phyloP scores from a whole-genome alignment of 2,329 filamentous ascomycete species.

The Elsinoe australis region DNA sequence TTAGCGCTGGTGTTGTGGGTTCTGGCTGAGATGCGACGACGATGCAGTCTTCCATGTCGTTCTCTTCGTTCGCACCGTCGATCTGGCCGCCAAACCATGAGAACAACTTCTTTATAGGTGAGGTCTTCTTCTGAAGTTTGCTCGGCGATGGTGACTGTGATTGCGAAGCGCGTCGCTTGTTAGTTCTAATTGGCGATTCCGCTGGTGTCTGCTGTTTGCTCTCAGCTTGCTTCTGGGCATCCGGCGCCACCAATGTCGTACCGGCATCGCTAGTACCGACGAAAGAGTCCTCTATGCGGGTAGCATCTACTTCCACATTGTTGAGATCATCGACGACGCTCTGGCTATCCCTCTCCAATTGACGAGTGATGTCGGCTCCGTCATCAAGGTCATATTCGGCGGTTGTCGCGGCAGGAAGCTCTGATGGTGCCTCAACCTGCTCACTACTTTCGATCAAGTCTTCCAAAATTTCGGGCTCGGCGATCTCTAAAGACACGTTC shows the following conservation, averaged over 20 bases:
- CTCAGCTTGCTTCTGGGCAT: not conserved
- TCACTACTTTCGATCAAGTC: not conserved
- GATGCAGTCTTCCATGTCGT: constrained; percentile 36
- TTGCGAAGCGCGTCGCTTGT: not conserved
- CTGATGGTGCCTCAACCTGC: constrained; percentile 6
- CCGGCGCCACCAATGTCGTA: not conserved
- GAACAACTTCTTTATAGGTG: constrained; percentile 18
- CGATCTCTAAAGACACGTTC: too few relatives aligned
- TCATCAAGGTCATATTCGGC: not conserved
- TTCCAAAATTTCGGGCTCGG: too few relatives aligned
- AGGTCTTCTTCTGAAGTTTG: constrained; percentile 23
- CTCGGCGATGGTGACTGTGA: constrained; percentile 19
- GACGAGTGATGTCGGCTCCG: not conserved
- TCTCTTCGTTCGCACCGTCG: constrained; percentile 22
- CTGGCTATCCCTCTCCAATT: too few relatives aligned
- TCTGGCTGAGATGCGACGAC: constrained; percentile 29
- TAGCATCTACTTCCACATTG: constrained; percentile 25
- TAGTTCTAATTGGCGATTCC: not conserved
- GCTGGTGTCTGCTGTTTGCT: not conserved
- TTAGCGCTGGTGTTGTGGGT: constrained; percentile 15
- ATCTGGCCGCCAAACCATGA: constrained; percentile 22
- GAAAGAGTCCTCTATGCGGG: constrained; percentile 34
- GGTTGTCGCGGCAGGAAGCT: not conserved
- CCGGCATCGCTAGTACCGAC: constrained; percentile 19
- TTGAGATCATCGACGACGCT: constrained; percentile 3